Conservation (phyloP, 208 protist species). For the Endotrypanum monterogeii region DNA sequence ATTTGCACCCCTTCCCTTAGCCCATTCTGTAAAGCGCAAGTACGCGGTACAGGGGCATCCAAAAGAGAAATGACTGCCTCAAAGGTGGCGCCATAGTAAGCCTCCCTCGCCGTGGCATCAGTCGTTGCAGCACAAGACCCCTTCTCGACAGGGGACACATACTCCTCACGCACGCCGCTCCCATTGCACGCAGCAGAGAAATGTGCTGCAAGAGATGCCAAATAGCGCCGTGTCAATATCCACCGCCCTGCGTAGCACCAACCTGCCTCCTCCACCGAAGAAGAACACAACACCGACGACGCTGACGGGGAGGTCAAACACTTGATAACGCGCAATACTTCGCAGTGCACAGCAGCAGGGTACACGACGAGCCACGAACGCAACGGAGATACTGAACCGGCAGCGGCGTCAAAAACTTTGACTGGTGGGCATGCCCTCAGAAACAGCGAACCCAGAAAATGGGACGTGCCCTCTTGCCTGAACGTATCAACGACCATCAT, state of each 20-base stretch:
- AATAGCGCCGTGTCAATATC: constrained; percentile 35
- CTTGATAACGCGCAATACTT: constrained; percentile 30
- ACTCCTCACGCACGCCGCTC: neutral
- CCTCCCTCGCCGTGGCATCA: constrained; percentile 10
- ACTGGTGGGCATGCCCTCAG: neutral
- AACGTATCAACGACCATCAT: neutral
- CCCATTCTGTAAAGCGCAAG: neutral
- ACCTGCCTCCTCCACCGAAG: neutral
- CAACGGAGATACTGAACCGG: neutral
- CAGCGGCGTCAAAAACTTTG: neutral
- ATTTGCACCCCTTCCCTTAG: neutral
- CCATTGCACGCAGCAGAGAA: constrained; percentile 3
- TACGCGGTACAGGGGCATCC: neutral
- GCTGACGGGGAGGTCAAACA: constrained; percentile 9
- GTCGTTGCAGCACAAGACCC: neutral
- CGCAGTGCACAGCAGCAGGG: constrained; percentile 45
- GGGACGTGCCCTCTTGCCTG: neutral
- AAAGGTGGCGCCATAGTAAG: constrained; percentile 28
- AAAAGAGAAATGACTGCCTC: constrained; percentile 27
- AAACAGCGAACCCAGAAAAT: constrained; percentile 13
- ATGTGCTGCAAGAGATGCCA: constrained; percentile 9
- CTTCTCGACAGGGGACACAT: neutral
- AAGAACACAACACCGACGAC: neutral
- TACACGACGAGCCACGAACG: constrained; percentile 22
- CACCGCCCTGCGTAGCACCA: constrained; percentile 25